Base-by-base conservation (phyloP, 2,329 filamentous ascomycete species). In the Pestalotiopsis sp. region DNA sequence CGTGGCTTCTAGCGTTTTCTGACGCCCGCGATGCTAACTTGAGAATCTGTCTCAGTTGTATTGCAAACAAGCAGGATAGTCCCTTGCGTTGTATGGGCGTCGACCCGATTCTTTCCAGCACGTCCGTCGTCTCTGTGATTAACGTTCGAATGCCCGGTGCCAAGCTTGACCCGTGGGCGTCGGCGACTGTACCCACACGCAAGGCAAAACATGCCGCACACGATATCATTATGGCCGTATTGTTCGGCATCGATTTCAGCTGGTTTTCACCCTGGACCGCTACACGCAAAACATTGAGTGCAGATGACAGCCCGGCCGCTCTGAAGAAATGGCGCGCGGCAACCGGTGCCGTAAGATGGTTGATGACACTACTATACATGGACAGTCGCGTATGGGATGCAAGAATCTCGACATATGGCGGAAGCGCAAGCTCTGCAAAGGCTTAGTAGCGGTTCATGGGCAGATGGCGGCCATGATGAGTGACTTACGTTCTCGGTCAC, bases 191-290 rank as follows among this genome's bases (percentile, higher is more conserved):
- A 71, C 88, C 90, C 4, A 92, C 82, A 11, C 88, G 87, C n/a
- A 92, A 78, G 0, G 90, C 90, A 70, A 91, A 92, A 73, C 89
- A 92, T 4, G 90, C 90, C 0, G 91, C 91, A 71, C 93, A 93
- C 1, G 91, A 92, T 13, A 93, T 92, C 92, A 93, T 93, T 71
- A 93, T 92, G 67, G 91, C 88, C 0, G 91, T 93, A 72, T 93
- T 93, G 78, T 93, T 93, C 0, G 91, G 91, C 91, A 93, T 93
- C 0, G 91, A 93, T 67, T 89, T 89, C 0, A 93, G 83, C 70
- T 91, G 87, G 0, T 85, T 82, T 75, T 93, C 91, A 41, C 91
- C 91, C 77, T 93, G 91, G 5, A 93, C 92, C 0, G 91, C 91
- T 1, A 90, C 90, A 25, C 91, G 88, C 83, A 93, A 87, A 4